Base-by-base conservation (phyloP, 257 asterid species). In the Gentiana macrophylla region DNA sequence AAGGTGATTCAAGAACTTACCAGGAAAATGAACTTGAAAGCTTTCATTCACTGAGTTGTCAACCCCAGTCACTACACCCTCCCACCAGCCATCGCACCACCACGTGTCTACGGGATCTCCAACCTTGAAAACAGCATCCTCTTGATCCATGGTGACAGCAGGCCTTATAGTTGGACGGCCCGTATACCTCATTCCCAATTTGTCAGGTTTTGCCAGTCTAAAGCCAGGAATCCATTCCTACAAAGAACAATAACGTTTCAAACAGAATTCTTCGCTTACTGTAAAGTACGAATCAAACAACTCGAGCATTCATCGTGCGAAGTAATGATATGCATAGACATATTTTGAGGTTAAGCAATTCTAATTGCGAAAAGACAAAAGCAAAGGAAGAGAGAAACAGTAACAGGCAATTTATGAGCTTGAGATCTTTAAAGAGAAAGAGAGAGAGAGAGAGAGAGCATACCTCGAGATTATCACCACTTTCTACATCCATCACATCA, bases 21-120 rank as follows among this genome's bases (percentile, higher is more conserved):
- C 79, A 32, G 99, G 91, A 70, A 84, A 43, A 68, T 89, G 84
- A 69, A 92, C 78, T 74, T 77, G 85, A 74, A 69, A 76, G 44
- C 53, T 57, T 69, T 77, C 86, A 51, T 62, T 69, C 37, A 55
- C 72, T 45, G 74, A 55, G 62, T 77, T 72, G 48, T 50, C 60
- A 24, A 64, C 50, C 56, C 74, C 73, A 0, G 76, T 72, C 37
- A 92, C 57, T 50, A 92, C 80, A 8, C 99, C 99, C 80, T 92
- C 99, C 99, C 99, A 92, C 99, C 99, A 92, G 54, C 99, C 97
- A 68, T 92, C 99, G 61, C 87, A 66, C 99, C 99, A 89, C 99
- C 99, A 92, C 35, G 76, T 84, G 70, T 92, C 99, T 15, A 76
- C 89, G 53, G 95, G 79, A 79, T 73, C 79, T 66, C 99, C 99